Base-by-base conservation (phyloP, 257 asterid genomes). In the Solanum peruvianum region DNA sequence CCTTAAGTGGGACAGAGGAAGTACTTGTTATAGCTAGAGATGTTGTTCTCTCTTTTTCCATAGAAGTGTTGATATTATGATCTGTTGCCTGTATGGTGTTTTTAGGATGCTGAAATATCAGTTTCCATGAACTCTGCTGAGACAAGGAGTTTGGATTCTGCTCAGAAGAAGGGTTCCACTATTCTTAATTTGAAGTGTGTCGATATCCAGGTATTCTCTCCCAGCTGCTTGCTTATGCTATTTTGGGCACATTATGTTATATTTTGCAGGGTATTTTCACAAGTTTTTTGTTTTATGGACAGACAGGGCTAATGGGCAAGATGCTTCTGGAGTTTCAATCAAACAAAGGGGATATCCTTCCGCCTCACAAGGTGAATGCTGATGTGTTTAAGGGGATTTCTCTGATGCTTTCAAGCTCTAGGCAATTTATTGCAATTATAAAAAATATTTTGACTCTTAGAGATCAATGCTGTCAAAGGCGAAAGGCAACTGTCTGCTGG, bases 291-390 rank as follows among this genome's bases (percentile, higher is more conserved):
- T 72, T 86, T 89, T 85, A 35, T 76, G 29, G 88, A 37, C 89
- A 97, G 99, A 93, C 98, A 90, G 99, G 99, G 89, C 87, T 95
- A 80, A 93, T 97, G 98, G 99, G 99, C 41, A 97, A 97, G 91
- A 87, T 92, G 72, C 95, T 97, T 87, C 92, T 97, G 29, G 98
- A 95, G 92, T 93, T 97, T 58, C 98, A 97, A 85, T 97, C 98
- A 21, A 97, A 94, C 88, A 95, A 95, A 93, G 98, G 98, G 66
- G 98, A 95, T 49, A 94, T 97, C 87, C 98, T 97, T 64, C 99
- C 98, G 44, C 94, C 98, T 90, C 99, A 95, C 92, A 97, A 92
- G 98, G 98, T 97, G 90, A 89, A 67, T 70, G 39, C 27, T 18
- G 25, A 80, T 80, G 27, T 78, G 27, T 10, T 47, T 80, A 47